Base-by-base conservation (phyloP, 495 filamentous ascomycete species). In the Barbatosphaeria neglecta region DNA sequence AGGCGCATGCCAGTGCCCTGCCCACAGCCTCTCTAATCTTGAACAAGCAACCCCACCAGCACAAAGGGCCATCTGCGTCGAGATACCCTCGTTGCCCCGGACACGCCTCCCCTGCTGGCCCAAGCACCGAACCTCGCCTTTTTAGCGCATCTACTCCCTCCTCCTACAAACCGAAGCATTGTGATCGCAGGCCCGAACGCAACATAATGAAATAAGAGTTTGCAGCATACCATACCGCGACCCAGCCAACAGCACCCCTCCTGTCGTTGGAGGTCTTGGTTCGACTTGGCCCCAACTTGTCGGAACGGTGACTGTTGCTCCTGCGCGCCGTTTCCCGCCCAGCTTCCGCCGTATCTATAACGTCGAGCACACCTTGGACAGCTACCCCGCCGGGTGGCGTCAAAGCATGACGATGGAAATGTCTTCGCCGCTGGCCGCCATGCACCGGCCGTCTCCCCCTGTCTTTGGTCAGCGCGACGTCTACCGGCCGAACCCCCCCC, bases 371-470 rank as follows among this genome's bases (percentile, higher is more conserved):
- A n/a, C n/a, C 31, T 35, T 3, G 13, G 2, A 2, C 31, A n/a
- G n/a, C n/a, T n/a, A n/a, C n/a, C 4, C 15, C 33, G 13, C 6
- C 27, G 13, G 6, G 27, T 13, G 33, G 13, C 33, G 13, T n/a
- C 33, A 5, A 4, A 4, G 33, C 4, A 5, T 37, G 33, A 63
- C 22, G 24, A 95, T 98, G 87, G 86, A 95, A 67, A 82, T 82
- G 40, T 98, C 90, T 42, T 98, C 92, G 47, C 92, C 92, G 39
- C 67, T 95, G 56, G 92, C 90, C 59, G 88, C 90, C 33, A 86
- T 98, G 84, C 89, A 87, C 73, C 87, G 87, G 50, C 76, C 81
- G 4, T 78, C 84, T 25, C 68, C 84, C 40, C n/a, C n/a, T n/a
- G 44, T 50, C 20, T 77, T 72, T 58, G 67, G 63, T 9, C 60